Evolutionary conservation across 164 flowering plant genomes (phyloP).

Genomic region (Chimonanthus praecox): DNA sequence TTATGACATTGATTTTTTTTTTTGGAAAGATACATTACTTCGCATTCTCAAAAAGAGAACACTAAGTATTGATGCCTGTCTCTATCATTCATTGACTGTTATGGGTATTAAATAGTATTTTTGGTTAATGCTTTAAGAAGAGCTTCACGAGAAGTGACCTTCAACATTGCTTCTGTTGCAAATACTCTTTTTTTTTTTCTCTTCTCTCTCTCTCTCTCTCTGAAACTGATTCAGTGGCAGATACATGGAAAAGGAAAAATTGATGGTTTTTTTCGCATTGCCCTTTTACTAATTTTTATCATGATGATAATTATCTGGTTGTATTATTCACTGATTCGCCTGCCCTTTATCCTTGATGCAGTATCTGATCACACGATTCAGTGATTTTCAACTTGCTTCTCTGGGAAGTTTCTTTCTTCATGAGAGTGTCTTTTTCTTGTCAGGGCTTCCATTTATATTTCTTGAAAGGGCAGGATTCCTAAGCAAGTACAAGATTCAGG

Average conservation of each 20-base stretch:
- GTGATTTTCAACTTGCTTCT: conserved; percentile 92
- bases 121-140: not conserved
- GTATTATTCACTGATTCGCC: not conserved
- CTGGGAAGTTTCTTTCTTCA: conserved; percentile 96
- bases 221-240: not conserved
- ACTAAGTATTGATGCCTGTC: no score
- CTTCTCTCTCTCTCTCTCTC: no score
- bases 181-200: no score
- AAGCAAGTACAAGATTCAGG: conserved; percentile 98
- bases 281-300: not conserved
- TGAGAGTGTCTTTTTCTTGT: conserved; percentile 89
- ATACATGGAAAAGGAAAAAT: not conserved
- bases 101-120: no score
- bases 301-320: not conserved
- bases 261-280: not conserved
- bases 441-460: conserved; percentile 92
- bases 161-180: not conserved
- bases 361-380: conserved; percentile 82
- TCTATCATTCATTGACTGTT: no score
- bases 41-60: not conserved
- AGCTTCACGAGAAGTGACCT: not conserved
- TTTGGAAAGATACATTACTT: no score
- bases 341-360: conserved; percentile 36
- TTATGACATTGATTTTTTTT: no score
- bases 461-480: conserved; percentile 87